phyloP scores from a whole-genome alignment of 2,329 filamentous ascomycete species.

The Berkeleyomyces basicola region DNA sequence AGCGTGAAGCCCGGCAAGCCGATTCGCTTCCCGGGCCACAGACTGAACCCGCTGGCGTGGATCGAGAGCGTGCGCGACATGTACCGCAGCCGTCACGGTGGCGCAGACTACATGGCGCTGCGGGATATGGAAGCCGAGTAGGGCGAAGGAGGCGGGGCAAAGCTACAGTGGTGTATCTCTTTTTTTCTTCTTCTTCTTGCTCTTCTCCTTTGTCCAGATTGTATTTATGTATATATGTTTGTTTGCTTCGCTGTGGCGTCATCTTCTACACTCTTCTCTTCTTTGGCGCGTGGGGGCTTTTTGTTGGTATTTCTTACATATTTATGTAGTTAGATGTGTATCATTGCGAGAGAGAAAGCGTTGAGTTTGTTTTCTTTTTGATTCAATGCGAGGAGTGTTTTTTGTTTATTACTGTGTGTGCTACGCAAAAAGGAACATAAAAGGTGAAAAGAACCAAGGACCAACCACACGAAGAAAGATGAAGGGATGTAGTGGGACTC shows the following conservation, averaged over 20 bases:
- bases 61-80: neutral
- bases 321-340: neutral
- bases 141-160: neutral
- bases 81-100: neutral
- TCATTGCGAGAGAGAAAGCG: neutral
- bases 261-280: neutral
- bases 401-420: neutral
- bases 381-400: neutral
- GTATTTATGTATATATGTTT: neutral
- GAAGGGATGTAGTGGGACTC: neutral
- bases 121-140: slow-evolving; percentile 29
- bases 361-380: neutral
- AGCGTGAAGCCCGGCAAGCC: slow-evolving; percentile 36
- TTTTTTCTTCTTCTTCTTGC: neutral
- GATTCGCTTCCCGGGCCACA: slow-evolving; percentile 26
- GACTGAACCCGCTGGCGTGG: slow-evolving; percentile 10
- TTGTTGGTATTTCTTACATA: neutral
- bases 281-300: neutral
- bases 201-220: neutral
- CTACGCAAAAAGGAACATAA: neutral
- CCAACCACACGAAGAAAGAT: neutral
- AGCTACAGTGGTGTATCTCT: neutral
- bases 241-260: neutral
- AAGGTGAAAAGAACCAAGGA: neutral
- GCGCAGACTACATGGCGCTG: slow-evolving; percentile 41